A percentile compares a stretch with the other conserved stretches of the same genome.
These are phyloP conservation scores for Dictyostelium gargantuum DNA, from an alignment of 208 protist genomes.

Conservation along the genomic window DNA sequence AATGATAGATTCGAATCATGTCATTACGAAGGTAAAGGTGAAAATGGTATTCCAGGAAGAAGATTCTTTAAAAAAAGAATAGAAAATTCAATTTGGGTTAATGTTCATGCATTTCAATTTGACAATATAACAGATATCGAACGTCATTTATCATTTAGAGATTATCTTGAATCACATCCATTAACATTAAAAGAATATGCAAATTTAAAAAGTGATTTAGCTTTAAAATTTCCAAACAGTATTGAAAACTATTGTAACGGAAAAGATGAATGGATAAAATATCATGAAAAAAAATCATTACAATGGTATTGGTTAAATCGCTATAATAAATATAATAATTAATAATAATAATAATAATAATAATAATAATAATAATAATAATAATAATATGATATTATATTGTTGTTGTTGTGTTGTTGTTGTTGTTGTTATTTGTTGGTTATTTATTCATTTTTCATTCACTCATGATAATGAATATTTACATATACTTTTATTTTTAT, in stretches of 20 bases:
- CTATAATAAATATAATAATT: background rate
- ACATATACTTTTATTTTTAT: no score
- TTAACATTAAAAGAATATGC: background rate
- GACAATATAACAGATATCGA: background rate
- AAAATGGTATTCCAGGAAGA: background rate
- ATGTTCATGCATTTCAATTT: constrained; percentile 1
- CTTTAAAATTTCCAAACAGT: background rate
- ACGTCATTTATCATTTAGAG: background rate
- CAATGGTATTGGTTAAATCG: background rate
- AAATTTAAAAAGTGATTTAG: background rate
- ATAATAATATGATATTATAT: no score
- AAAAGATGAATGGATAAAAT: background rate
- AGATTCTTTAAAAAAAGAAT: background rate
- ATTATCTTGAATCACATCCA: background rate
- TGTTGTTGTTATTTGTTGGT: no score
- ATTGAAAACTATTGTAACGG: background rate
- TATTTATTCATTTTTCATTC: no score
- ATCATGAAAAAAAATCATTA: background rate
- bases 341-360: no score
- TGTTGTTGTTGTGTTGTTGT: no score
- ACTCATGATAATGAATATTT: no score
- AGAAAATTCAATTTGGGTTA: background rate
- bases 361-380: no score
- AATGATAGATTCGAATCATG: background rate
- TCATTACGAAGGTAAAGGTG: background rate